Base-by-base conservation (phyloP, 1,284 basidiomycete genomes). In the Cutaneotrichosporon sp. region DNA sequence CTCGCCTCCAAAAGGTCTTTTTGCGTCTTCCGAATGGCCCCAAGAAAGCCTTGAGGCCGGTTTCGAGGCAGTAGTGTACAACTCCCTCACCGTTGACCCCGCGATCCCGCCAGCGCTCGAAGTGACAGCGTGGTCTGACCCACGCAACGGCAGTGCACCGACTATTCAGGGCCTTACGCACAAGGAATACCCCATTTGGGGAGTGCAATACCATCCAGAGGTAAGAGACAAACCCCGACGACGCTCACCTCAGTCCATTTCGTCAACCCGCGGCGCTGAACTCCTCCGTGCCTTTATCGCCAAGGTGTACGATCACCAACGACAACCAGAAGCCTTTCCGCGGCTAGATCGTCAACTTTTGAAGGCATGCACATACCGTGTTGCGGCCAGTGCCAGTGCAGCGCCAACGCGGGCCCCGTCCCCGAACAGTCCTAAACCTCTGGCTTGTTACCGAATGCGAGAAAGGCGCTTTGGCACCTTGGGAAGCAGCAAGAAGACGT, bases 161-260 rank as follows among this genome's bases (percentile, higher is more conserved):
- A 73, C 72, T 1, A 65, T 74, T 13, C 70, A 74, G 57, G 78
- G 74, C 0, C 49, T 79, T n/a, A 56, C 57, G 23, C 90, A 93
- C 68, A 77, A 65, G 41, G 70, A 64, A 12, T 80, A 80, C 56
- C 89, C 92, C 0, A 88, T 93, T 61, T 93, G 87, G 84, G 90
- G 89, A 3, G 91, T 97, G 2, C 93, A 97, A 69, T 97, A 96
- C 66, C 94, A 97, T 70, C 94, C 93, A 1, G 93, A 94, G 74
- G 75, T 74, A 49, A n/a, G 67, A 46, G 14, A 4, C 9, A 17
- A 15, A 14, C 3, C 18, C 13, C 13, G 17, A 8, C 20, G 1
- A 13, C 39, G 35, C 42, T 52, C 14, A 53, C 36, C 30, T 2
- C 56, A 78, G 77, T 78, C 77, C 0, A 77, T 78, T 50, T 72